phyloP scores from a whole-genome alignment of 169 alveolate genomes.

The Eimeria praecox region DNA sequence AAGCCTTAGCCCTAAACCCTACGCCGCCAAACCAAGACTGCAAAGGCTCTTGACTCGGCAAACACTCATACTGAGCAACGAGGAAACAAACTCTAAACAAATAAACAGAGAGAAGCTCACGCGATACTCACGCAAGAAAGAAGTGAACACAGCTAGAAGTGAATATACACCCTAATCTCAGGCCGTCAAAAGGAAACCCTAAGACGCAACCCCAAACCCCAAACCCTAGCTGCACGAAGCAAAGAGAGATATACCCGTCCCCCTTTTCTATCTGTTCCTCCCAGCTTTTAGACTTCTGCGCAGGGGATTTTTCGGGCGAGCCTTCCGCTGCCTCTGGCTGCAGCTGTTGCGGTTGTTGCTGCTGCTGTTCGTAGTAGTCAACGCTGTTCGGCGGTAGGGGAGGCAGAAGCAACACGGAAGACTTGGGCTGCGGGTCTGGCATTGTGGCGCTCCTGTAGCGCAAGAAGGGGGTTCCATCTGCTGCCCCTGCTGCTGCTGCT shows the following conservation, averaged over 20 bases:
- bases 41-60: background rate
- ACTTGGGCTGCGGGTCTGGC: constrained; percentile 43
- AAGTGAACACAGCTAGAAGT: background rate
- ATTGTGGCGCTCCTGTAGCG: constrained; percentile 22
- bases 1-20: background rate
- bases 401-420: constrained; percentile 50
- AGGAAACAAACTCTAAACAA: background rate
- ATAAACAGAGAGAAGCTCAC: background rate
- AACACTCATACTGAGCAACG: background rate
- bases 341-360: constrained; percentile 46
- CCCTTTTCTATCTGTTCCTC: constrained; percentile 51
- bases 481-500: background rate
- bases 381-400: constrained; percentile 69
- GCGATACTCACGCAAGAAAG: background rate
- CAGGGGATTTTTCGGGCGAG: background rate
- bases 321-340: constrained; percentile 9
- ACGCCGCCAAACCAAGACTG: background rate
- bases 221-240: background rate
- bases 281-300: constrained; percentile 10
- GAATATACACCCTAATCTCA: background rate
- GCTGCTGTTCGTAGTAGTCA: constrained; percentile 60
- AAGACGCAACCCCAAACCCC: background rate
- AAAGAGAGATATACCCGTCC: background rate
- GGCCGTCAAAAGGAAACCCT: background rate
- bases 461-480: background rate